Percentiles rank a stretch among this genome's conserved stretches.
These are phyloP conservation scores for Lentinus polychrous DNA, from an alignment of 1,284 basidiomycete genomes.

Conservation along the genomic window DNA sequence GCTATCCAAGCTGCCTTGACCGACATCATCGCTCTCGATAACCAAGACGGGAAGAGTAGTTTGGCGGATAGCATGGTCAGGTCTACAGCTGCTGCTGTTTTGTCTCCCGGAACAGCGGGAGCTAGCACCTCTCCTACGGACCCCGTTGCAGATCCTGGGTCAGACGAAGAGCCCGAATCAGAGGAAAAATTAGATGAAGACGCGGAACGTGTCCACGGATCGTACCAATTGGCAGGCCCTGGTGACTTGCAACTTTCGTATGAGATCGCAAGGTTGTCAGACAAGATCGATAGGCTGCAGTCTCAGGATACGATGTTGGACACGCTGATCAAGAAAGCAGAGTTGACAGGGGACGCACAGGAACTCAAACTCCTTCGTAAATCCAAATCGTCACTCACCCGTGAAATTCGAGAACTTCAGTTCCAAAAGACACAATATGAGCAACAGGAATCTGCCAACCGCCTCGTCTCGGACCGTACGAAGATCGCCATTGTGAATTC, in stretches of 20 bases:
- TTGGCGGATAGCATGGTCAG: slow-evolving; percentile 14
- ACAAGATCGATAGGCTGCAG: slow-evolving; percentile 71
- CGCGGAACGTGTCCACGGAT: slow-evolving; percentile 37
- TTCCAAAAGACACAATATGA: slow-evolving; percentile 92
- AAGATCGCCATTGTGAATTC: slow-evolving; percentile 74
- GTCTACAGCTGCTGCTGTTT: slow-evolving; percentile 11
- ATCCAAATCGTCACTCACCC: slow-evolving; percentile 73
- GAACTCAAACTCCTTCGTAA: slow-evolving; percentile 79
- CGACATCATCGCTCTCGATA: slow-evolving; percentile 86
- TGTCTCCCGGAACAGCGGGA: slow-evolving; percentile 10
- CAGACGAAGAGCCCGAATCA: slow-evolving; percentile 27
- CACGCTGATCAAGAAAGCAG: slow-evolving; percentile 87
- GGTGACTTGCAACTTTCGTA: slow-evolving; percentile 82
- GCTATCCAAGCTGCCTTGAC: slow-evolving; percentile 92
- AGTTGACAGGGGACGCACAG: slow-evolving; percentile 83
- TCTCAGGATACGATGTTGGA: slow-evolving; percentile 81
- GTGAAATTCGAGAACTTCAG: slow-evolving; percentile 77
- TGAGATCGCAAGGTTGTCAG: slow-evolving; percentile 72
- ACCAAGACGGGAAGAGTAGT: slow-evolving; percentile 31
- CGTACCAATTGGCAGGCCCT: slow-evolving; percentile 70
- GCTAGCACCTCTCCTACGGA: slow-evolving; percentile 22
- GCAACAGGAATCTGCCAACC: slow-evolving; percentile 82
- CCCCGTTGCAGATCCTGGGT: slow-evolving; percentile 25
- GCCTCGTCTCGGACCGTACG: slow-evolving; percentile 75
- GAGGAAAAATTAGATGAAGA: slow-evolving; percentile 39